phyloP scores from a whole-genome alignment of 805 yeast genomes.

The Spathaspora sp. region DNA sequence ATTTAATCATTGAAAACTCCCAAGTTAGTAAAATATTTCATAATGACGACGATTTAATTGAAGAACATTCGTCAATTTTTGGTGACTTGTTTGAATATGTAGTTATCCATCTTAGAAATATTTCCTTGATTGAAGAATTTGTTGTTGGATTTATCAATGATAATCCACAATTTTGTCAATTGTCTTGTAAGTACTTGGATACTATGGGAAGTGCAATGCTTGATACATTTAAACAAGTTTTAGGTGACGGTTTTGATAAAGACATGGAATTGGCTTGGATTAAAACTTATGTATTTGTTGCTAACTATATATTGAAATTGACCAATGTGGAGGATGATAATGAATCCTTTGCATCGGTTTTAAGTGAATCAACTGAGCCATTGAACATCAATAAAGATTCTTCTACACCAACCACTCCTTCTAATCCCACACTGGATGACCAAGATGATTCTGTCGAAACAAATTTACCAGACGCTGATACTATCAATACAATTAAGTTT shows the following conservation, averaged over 20 bases:
- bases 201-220: conserved; percentile 39
- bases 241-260: conserved; percentile 28
- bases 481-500: conserved; percentile 16
- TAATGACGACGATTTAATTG: conserved; percentile 15
- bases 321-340: conserved; percentile 13
- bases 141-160: conserved; percentile 29
- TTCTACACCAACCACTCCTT: conserved; percentile 11
- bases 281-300: conserved; percentile 35
- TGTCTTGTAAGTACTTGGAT: conserved; percentile 31
- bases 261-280: conserved; percentile 37
- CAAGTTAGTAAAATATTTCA: conserved; percentile 16
- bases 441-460: conserved; percentile 7
- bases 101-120: conserved; percentile 27
- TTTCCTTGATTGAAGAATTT: conserved; percentile 26
- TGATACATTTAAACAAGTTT: conserved; percentile 33
- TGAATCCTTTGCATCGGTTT: conserved; percentile 13
- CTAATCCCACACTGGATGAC: conserved; percentile 11
- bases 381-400: conserved; percentile 16
- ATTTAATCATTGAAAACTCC: conserved; percentile 30
- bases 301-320: conserved; percentile 31
- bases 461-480: conserved; percentile 2
- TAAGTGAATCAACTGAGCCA: conserved; percentile 15
- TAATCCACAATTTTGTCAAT: conserved; percentile 21
- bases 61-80: conserved; percentile 31
- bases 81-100: conserved; percentile 32